phyloP scores from a whole-genome alignment of 306 rosid species.

The Alnus rubra region DNA sequence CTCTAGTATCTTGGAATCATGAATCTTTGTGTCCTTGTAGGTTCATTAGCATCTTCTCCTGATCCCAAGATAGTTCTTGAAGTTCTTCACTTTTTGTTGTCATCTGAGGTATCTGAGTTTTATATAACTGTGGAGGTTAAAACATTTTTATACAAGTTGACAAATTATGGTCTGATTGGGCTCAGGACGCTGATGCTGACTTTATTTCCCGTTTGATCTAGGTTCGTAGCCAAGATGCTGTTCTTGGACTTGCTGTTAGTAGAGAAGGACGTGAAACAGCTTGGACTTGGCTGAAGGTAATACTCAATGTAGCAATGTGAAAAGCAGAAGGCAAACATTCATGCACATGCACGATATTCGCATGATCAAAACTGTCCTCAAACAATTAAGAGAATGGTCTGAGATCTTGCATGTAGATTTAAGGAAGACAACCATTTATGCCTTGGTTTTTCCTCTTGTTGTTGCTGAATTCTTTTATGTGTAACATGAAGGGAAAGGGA shows the following conservation, averaged over 20 bases:
- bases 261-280: constrained; percentile 75
- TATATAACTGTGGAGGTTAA: constrained; percentile 16
- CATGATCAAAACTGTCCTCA: background rate
- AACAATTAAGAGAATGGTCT: background rate
- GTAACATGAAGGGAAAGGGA: background rate
- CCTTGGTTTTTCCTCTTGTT: background rate
- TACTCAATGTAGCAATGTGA: constrained; percentile 17
- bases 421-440: background rate
- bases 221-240: constrained; percentile 93
- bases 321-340: constrained; percentile 5
- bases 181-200: constrained; percentile 25
- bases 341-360: background rate
- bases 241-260: constrained; percentile 60
- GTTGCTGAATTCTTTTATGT: background rate
- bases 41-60: constrained; percentile 44
- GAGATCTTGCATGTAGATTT: background rate
- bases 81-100: constrained; percentile 46
- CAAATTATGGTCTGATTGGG: constrained; percentile 18
- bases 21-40: constrained; percentile 16
- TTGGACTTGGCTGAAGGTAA: constrained; percentile 89
- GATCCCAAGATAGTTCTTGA: constrained; percentile 49
- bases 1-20: background rate
- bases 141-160: constrained; percentile 5
- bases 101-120: constrained; percentile 37
- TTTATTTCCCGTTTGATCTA: constrained; percentile 25